phyloP scores from a whole-genome alignment of 2,329 filamentous ascomycete species.

The Hypoxylon sp. region DNA sequence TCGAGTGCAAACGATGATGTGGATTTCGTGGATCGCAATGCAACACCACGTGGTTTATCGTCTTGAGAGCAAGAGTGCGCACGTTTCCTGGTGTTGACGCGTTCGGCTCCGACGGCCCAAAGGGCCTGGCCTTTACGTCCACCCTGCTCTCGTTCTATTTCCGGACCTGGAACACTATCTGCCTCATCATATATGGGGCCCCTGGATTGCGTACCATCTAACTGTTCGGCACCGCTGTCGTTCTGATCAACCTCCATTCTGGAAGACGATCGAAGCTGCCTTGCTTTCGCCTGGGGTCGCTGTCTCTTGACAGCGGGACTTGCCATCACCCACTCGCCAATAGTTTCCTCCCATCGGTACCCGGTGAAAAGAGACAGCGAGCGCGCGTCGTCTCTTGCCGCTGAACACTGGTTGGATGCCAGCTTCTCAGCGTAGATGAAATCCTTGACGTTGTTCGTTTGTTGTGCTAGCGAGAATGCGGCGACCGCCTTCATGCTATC shows the following conservation, averaged over 20 bases:
- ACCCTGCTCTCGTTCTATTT: conserved; percentile 21
- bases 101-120: conserved; percentile 17
- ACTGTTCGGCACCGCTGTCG: conserved; percentile 10
- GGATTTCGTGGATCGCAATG: conserved; percentile 2
- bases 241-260: conserved; percentile 22
- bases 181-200: conserved; percentile 35
- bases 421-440: conserved; percentile 68
- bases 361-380: conserved; percentile 48
- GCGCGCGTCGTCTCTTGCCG: conserved; percentile 16
- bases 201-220: conserved; percentile 17
- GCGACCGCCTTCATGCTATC: conserved; percentile 61
- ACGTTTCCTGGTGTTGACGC: conserved; percentile 42
- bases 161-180: conserved; percentile 39
- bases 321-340: conserved; percentile 69
- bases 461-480: conserved; percentile 67
- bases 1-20: conserved; percentile 15
- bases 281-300: conserved; percentile 43
- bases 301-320: conserved; percentile 58
- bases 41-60: conserved; percentile 32
- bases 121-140: conserved; percentile 4
- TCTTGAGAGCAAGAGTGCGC: conserved; percentile 32
- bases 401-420: conserved; percentile 29
- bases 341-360: conserved; percentile 69
- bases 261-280: conserved; percentile 42
- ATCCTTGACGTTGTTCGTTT: conserved; percentile 67